Evolutionary conservation across 2,329 filamentous ascomycete genomes (phyloP).

Genomic region (Stemphylium lycopersici): DNA sequence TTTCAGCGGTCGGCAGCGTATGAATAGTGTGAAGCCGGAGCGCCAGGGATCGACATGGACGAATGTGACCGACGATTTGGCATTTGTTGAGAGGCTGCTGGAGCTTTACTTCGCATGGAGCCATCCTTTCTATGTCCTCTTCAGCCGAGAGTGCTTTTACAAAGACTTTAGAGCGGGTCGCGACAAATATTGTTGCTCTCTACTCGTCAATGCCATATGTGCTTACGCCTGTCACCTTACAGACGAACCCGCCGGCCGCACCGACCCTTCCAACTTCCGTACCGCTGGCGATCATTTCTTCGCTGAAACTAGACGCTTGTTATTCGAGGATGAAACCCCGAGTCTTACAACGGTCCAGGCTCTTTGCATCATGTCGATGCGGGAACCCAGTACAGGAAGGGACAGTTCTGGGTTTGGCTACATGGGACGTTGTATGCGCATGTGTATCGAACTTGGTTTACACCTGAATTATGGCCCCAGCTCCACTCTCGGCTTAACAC

Average conservation of each 20-base stretch:
- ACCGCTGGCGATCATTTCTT: constrained; percentile 78
- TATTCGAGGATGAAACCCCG: constrained; percentile 64
- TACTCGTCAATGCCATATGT: constrained; percentile 69
- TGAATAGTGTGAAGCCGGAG: constrained; percentile 17
- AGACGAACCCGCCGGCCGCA: constrained; percentile 66
- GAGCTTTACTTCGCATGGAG: constrained; percentile 72
- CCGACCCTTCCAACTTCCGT: constrained; percentile 65
- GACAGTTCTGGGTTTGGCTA: constrained; percentile 77
- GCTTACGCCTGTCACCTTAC: constrained; percentile 73
- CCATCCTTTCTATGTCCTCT: constrained; percentile 76
- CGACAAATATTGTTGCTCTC: constrained; percentile 69
- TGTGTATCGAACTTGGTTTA: constrained; percentile 74
- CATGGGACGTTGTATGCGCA: constrained; percentile 72
- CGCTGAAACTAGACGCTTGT: constrained; percentile 67
- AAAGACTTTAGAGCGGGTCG: constrained; percentile 67
- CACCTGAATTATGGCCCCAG: constrained; percentile 57
- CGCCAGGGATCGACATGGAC: constrained; percentile 60
- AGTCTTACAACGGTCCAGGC: constrained; percentile 75
- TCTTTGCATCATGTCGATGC: constrained; percentile 75
- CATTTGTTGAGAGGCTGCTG: constrained; percentile 67
- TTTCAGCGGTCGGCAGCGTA: constrained; percentile 27
- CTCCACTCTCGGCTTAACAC: constrained; percentile 39
- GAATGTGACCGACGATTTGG: constrained; percentile 62
- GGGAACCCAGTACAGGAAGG: constrained; percentile 74
- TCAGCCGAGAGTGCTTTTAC: constrained; percentile 74